phyloP scores from a whole-genome alignment of 306 rosid species.

The Argentina anserina region DNA sequence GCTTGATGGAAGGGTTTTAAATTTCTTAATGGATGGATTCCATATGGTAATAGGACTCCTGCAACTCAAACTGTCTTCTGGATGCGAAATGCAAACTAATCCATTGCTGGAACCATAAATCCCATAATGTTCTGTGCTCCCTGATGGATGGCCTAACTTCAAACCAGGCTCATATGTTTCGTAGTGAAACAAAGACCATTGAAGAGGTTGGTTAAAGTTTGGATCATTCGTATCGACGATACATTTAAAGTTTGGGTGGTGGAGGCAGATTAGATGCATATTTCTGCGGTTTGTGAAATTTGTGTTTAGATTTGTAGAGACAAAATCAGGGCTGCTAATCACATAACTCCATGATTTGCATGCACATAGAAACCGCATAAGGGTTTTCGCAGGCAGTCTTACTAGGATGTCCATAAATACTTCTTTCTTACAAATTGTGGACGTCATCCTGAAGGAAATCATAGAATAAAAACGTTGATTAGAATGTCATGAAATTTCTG shows the following conservation, averaged over 20 bases:
- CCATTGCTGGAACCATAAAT: background rate
- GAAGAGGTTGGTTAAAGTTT: background rate
- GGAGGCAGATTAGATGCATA: constrained; percentile 1
- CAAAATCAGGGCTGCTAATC: background rate
- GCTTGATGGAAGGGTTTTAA: background rate
- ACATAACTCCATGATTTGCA: constrained; percentile 8
- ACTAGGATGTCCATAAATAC: background rate
- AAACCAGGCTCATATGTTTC: background rate
- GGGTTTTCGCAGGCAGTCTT: constrained; percentile 2
- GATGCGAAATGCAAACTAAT: background rate
- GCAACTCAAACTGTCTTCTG: background rate
- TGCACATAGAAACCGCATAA: background rate
- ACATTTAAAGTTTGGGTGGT: background rate
- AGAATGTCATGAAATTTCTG: background rate
- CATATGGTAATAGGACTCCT: constrained; percentile 5
- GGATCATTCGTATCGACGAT: background rate
- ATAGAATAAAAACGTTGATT: background rate
- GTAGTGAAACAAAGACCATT: background rate
- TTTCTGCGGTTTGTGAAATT: background rate
- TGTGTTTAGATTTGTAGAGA: background rate
- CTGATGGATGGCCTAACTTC: background rate
- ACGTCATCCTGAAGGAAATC: background rate
- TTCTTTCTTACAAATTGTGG: constrained; percentile 4
- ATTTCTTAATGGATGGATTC: background rate
- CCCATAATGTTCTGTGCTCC: background rate